Conservation (phyloP, 2,329 filamentous ascomycete genomes). For the Orbilia blumenaviensis region DNA sequence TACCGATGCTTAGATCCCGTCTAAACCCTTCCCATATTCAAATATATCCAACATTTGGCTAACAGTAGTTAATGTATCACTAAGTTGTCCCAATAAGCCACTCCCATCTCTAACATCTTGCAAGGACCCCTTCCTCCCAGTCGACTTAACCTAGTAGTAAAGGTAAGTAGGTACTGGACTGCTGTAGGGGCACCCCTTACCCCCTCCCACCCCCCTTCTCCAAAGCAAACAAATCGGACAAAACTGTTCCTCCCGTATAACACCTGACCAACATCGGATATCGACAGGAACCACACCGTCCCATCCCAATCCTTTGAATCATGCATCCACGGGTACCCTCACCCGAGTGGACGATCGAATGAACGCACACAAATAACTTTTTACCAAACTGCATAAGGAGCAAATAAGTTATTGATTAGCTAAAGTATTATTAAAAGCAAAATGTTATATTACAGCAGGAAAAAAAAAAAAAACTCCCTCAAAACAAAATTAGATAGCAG, state of each 20-base stretch:
- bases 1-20: slow-evolving; percentile 10
- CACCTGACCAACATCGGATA: slow-evolving; percentile 21
- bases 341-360: too few species aligned
- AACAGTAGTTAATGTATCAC: slow-evolving; percentile 10
- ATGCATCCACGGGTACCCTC: too few species aligned
- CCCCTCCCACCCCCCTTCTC: not conserved
- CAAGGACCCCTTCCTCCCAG: slow-evolving; percentile 6
- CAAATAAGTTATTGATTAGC: slow-evolving; percentile 6
- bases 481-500: too few species aligned
- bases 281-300: slow-evolving; percentile 11
- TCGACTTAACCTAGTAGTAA: not conserved
- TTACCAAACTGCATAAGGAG: not conserved
- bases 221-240: slow-evolving; percentile 9
- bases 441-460: not conserved
- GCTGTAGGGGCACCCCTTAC: not conserved
- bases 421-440: slow-evolving; percentile 34
- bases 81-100: slow-evolving; percentile 4
- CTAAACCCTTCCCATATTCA: not conserved
- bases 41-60: slow-evolving; percentile 9
- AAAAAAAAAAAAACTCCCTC: slow-evolving; percentile 1
- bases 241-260: slow-evolving; percentile 11
- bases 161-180: not conserved
- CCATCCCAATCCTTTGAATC: slow-evolving; percentile 1
- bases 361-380: not conserved
- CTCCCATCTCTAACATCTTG: not conserved